Conservation (phyloP, 2,329 filamentous ascomycete genomes). For the Fusarium graminum region DNA sequence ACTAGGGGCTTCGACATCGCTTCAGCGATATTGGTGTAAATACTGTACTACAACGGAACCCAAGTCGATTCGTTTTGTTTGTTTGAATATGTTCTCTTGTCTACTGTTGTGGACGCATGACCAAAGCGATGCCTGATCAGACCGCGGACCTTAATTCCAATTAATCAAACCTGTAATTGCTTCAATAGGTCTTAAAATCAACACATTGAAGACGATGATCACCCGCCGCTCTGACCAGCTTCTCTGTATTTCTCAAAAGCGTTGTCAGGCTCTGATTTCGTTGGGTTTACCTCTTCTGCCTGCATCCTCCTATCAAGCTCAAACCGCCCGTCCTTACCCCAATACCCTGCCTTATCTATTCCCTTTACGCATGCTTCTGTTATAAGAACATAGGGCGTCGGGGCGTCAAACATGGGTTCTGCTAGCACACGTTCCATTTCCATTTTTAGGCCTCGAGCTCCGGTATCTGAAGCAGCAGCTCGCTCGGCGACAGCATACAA, state of each 20-base stretch:
- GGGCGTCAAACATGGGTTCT: constrained; percentile 85
- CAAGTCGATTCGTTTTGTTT: constrained; percentile 52
- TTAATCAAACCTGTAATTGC: constrained; percentile 29
- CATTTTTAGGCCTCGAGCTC: constrained; percentile 82
- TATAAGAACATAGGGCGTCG: constrained; percentile 80
- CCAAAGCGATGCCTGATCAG: constrained; percentile 27
- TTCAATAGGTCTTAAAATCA: constrained; percentile 27
- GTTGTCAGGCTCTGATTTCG: constrained; percentile 33
- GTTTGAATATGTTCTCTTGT: constrained; percentile 48
- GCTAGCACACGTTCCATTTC: constrained; percentile 83
- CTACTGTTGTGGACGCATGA: constrained; percentile 26
- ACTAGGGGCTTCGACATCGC: constrained; percentile 51
- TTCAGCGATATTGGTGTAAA: constrained; percentile 57
- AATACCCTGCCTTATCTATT: constrained; percentile 70
- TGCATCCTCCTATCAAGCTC: constrained; percentile 76
- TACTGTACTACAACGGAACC: constrained; percentile 59
- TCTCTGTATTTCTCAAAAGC: constrained; percentile 60
- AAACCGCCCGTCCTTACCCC: constrained; percentile 77
- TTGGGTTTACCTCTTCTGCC: constrained; percentile 67
- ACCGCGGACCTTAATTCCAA: constrained; percentile 29
- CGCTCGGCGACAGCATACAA: constrained; percentile 83
- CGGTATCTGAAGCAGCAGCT: constrained; percentile 74
- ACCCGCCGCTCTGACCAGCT: constrained; percentile 63
- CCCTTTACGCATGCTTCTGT: constrained; percentile 77
- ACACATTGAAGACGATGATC: constrained; percentile 29